phyloP scores from a whole-genome alignment of 306 rosid genomes.

The Acmispon strigosus region DNA sequence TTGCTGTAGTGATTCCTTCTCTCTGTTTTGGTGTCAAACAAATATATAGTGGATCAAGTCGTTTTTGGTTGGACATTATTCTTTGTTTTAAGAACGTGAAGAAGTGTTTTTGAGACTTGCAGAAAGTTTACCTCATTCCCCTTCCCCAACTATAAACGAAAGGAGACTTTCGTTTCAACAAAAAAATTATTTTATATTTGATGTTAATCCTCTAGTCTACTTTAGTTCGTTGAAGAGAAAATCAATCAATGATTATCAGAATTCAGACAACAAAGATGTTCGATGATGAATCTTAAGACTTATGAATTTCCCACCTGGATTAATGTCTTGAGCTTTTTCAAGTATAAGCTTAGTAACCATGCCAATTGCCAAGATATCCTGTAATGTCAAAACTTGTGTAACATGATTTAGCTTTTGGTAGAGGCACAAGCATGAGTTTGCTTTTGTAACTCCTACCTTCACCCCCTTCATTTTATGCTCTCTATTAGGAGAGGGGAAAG shows the following conservation, averaged over 20 bases:
- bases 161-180: background rate
- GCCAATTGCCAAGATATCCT: background rate
- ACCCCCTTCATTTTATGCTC: background rate
- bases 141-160: background rate
- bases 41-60: background rate
- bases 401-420: background rate
- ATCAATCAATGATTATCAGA: background rate
- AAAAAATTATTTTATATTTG: background rate
- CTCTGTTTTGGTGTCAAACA: background rate
- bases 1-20: background rate
- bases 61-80: background rate
- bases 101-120: background rate
- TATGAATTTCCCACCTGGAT: background rate
- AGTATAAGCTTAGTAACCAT: background rate
- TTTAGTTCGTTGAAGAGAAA: background rate
- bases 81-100: background rate
- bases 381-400: background rate
- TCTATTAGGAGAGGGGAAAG: background rate
- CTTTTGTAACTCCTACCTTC: background rate
- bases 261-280: background rate
- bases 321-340: background rate
- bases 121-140: background rate
- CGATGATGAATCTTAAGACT: background rate
- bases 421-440: too few species aligned
- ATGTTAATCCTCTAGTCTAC: background rate